Evolutionary conservation across 768 basidiomycete genomes (phyloP).

Genomic region (Panellus pusillus): DNA sequence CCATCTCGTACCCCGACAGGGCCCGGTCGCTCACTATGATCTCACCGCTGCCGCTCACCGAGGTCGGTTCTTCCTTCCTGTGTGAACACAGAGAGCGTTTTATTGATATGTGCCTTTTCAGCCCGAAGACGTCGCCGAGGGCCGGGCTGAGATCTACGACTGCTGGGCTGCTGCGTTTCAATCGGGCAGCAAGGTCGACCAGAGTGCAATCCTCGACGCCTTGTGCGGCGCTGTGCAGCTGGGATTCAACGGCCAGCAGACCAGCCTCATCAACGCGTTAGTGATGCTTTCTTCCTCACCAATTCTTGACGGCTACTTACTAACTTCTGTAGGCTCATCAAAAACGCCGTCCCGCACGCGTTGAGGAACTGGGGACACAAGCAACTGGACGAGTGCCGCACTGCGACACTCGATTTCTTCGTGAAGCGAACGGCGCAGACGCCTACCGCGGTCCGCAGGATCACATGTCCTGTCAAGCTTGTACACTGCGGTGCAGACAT

Average conservation of each 20-base stretch:
- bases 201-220: conserved; percentile 14
- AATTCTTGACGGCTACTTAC: not conserved
- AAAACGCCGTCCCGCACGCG: conserved; percentile 10
- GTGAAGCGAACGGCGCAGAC: conserved; percentile 15
- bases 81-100: not conserved
- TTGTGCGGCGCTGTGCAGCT: conserved; percentile 20
- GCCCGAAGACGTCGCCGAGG: conserved; percentile 30
- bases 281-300: not conserved
- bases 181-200: conserved; percentile 16
- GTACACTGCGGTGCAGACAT: conserved; percentile 29
- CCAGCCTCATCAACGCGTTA: conserved; percentile 17
- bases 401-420: conserved; percentile 22
- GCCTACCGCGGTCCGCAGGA: conserved; percentile 17
- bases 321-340: conserved; percentile 8
- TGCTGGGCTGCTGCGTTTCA: conserved; percentile 25
- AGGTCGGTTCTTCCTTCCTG: conserved; percentile 25
- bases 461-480: conserved; percentile 24
- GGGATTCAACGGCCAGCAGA: conserved; percentile 18
- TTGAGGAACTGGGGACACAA: conserved; percentile 19
- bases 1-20: conserved; percentile 30
- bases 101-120: conserved; percentile 6
- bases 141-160: conserved; percentile 29
- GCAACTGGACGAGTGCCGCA: conserved; percentile 4
- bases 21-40: conserved; percentile 37
- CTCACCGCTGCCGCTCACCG: conserved; percentile 33